phyloP scores from a whole-genome alignment of 1,139 yeast species.

The Lodderomyces parapsilosis region DNA sequence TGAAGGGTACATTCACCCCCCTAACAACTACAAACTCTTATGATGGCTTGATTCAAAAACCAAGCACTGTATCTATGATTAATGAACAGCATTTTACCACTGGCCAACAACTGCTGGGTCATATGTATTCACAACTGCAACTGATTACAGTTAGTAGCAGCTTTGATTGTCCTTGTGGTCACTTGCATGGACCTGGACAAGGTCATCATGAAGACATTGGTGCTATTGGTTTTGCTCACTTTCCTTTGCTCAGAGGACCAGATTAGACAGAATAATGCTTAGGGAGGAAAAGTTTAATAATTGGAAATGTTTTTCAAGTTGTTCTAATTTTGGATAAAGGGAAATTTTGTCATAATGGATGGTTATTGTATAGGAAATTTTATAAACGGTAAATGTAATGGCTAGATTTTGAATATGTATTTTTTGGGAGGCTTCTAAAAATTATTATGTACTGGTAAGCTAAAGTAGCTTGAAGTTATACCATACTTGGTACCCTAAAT shows the following conservation, averaged over 20 bases:
- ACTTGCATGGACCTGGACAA: slow-evolving; percentile 37
- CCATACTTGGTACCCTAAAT: not conserved
- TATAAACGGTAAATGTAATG: not conserved
- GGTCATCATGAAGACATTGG: slow-evolving; percentile 26
- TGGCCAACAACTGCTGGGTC: not conserved
- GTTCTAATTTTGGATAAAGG: not conserved
- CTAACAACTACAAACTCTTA: slow-evolving; percentile 13
- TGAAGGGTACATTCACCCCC: slow-evolving; percentile 14
- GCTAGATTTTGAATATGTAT: not conserved
- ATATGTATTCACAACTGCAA: slow-evolving; percentile 1
- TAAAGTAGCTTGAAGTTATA: not conserved
- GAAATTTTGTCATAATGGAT: not conserved
- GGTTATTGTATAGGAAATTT: not conserved
- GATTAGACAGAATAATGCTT: slow-evolving; percentile 19
- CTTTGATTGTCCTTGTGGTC: slow-evolving; percentile 33
- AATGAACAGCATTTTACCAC: slow-evolving; percentile 2
- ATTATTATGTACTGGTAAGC: too few species aligned
- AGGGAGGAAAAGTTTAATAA: not conserved
- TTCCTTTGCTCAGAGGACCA: slow-evolving; percentile 34
- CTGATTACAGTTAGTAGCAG: slow-evolving; percentile 5
- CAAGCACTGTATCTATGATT: not conserved
- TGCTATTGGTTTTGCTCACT: slow-evolving; percentile 30
- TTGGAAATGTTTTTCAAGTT: not conserved
- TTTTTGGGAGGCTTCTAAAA: too few species aligned
- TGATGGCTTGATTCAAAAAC: slow-evolving; percentile 4